These are phyloP conservation scores for Periconia digitata DNA, from an alignment of 2,329 filamentous ascomycete species.

Conservation along the genomic window DNA sequence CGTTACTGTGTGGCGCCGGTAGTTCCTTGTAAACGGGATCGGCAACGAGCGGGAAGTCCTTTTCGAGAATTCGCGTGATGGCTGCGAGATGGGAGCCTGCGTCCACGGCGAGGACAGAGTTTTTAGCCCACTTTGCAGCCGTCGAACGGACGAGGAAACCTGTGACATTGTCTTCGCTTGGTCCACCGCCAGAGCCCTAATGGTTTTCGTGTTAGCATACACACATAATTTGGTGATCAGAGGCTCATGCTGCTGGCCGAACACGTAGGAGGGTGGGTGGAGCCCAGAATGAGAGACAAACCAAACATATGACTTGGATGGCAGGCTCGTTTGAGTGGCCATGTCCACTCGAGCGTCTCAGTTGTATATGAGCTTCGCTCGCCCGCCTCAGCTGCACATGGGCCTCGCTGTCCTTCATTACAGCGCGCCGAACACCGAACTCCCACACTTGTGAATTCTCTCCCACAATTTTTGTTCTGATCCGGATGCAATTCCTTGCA, in stretches of 20 bases:
- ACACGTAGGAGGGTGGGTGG: neutral
- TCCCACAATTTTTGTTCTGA: too few species aligned
- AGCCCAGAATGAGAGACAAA: slow-evolving; percentile 27
- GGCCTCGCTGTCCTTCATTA: slow-evolving; percentile 46
- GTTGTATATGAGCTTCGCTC: slow-evolving; percentile 37
- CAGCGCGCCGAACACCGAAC: neutral
- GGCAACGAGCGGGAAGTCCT: slow-evolving; percentile 51
- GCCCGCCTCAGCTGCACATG: slow-evolving; percentile 38
- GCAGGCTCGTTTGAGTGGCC: slow-evolving; percentile 41
- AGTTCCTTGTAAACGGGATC: slow-evolving; percentile 13
- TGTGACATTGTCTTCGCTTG: slow-evolving; percentile 85
- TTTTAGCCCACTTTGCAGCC: slow-evolving; percentile 74
- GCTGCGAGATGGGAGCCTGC: slow-evolving; percentile 86
- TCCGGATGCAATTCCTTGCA: too few species aligned
- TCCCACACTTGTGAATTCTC: slow-evolving; percentile 2
- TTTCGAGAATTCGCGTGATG: slow-evolving; percentile 76
- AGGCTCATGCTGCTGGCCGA: neutral
- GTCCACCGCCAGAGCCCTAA: slow-evolving; percentile 89
- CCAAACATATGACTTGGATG: slow-evolving; percentile 54
- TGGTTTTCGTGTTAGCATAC: slow-evolving; percentile 12
- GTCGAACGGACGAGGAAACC: slow-evolving; percentile 85
- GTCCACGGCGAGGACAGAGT: slow-evolving; percentile 88
- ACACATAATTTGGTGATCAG: too few species aligned
- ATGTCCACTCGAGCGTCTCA: slow-evolving; percentile 39
- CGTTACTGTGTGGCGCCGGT: slow-evolving; percentile 19